phyloP scores from a whole-genome alignment of 23 red algal genomes.

The Gracilaria caudata region DNA sequence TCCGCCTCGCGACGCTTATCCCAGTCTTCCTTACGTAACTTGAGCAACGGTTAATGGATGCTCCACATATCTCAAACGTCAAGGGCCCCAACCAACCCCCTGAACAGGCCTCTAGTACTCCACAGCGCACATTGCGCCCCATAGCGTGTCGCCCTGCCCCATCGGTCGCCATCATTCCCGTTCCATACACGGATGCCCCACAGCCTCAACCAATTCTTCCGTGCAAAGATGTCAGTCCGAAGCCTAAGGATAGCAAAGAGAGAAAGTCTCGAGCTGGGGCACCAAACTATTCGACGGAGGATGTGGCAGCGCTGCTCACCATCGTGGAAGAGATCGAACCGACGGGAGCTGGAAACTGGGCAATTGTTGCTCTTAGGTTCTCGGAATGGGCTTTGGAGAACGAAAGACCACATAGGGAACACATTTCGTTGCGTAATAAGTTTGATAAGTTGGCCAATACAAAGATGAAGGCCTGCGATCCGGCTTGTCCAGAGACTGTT shows the following conservation, averaged over 20 bases:
- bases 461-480: conserved; percentile 8
- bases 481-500: conserved; percentile 17
- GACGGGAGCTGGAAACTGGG: conserved; percentile 23
- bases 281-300: conserved; percentile 46
- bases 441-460: conserved; percentile 59
- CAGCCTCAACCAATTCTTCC: background rate
- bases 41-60: background rate
- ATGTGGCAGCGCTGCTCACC: conserved; percentile 24
- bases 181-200: background rate
- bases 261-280: conserved; percentile 38
- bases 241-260: conserved; percentile 14
- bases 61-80: background rate
- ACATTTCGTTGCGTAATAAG: conserved; percentile 42
- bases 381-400: conserved; percentile 43
- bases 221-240: background rate
- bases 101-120: background rate
- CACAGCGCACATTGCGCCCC: conserved; percentile 1
- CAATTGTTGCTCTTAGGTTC: conserved; percentile 26
- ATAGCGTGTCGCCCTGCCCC: conserved; percentile 2
- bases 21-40: background rate
- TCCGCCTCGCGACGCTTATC: background rate
- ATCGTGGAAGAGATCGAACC: conserved; percentile 47
- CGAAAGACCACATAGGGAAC: conserved; percentile 26
- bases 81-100: conserved; percentile 5
- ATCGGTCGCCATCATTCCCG: background rate